phyloP scores from a whole-genome alignment of 257 asterid species.

The Oldenlandia corymbosa region DNA sequence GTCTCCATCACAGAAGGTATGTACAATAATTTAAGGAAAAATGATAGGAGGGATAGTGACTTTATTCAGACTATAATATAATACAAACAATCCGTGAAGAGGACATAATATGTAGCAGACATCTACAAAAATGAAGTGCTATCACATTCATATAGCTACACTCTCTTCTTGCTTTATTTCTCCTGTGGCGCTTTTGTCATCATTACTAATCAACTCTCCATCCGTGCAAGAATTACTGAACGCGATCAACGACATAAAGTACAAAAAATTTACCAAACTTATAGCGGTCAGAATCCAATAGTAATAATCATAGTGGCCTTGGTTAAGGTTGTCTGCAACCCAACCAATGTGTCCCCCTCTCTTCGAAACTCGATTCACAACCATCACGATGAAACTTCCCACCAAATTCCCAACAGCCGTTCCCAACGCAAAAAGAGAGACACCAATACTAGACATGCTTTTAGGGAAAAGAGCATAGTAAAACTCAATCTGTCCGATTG shows the following conservation, averaged over 20 bases:
- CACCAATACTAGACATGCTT: conserved; percentile 62
- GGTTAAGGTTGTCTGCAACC: conserved; percentile 52
- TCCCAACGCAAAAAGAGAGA: conserved; percentile 45
- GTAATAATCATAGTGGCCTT: conserved; percentile 68
- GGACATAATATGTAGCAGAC: too few species aligned
- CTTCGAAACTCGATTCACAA: conserved; percentile 26
- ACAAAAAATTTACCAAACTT: conserved; percentile 37
- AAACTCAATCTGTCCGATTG: conserved; percentile 57
- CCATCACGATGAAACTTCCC: conserved; percentile 40
- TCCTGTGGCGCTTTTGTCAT: not conserved
- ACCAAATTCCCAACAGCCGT: conserved; percentile 46
- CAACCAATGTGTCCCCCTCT: conserved; percentile 45
- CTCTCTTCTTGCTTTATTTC: not conserved
- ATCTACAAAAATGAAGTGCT: too few species aligned
- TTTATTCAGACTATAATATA: too few species aligned
- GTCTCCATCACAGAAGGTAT: too few species aligned
- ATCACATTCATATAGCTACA: too few species aligned
- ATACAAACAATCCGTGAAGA: too few species aligned
- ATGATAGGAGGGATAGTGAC: too few species aligned
- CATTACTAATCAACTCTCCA: conserved; percentile 17
- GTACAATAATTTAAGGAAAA: too few species aligned
- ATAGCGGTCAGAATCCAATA: conserved; percentile 49
- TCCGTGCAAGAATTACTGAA: conserved; percentile 27
- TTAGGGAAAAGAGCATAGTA: conserved; percentile 56
- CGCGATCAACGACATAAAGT: conserved; percentile 33